Percentiles rank a stretch among this genome's conserved stretches.
phyloP scores from a whole-genome alignment of 2,329 filamentous ascomycete genomes.

The Colletotrichum salicis region DNA sequence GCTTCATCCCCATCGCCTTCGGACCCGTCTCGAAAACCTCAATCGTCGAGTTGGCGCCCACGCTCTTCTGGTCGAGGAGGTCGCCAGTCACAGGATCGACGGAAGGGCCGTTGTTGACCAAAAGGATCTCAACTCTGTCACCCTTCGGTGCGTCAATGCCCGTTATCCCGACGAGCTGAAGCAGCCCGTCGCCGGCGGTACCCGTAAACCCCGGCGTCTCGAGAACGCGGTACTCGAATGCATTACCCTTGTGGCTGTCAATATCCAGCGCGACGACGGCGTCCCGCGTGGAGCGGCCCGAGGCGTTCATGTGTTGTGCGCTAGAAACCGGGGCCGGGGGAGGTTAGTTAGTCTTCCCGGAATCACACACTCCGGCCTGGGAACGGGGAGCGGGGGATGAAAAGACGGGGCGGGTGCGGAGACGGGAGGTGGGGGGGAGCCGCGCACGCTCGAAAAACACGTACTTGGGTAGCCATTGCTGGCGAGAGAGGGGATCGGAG shows the following conservation, averaged over 20 bases:
- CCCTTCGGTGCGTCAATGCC: constrained; percentile 41
- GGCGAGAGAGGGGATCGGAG: constrained; percentile 37
- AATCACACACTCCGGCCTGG: not conserved
- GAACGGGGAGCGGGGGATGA: not conserved
- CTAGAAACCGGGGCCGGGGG: not conserved
- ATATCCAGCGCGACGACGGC: constrained; percentile 46
- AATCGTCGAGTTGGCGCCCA: constrained; percentile 68
- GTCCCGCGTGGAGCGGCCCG: constrained; percentile 44
- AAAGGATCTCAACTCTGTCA: constrained; percentile 36
- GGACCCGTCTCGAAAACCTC: constrained; percentile 51
- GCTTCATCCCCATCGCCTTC: constrained; percentile 35
- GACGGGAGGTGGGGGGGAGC: not conserved
- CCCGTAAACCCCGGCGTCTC: constrained; percentile 43
- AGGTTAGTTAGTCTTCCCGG: constrained; percentile 2
- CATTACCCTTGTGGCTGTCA: constrained; percentile 40
- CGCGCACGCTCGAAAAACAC: not conserved
- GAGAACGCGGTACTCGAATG: constrained; percentile 40
- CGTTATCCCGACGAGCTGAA: constrained; percentile 45
- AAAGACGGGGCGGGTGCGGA: not conserved
- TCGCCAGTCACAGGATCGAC: constrained; percentile 38
- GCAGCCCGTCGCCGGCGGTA: constrained; percentile 43
- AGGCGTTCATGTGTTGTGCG: constrained; percentile 39
- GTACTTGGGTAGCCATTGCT: constrained; percentile 43
- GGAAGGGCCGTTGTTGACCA: constrained; percentile 42
- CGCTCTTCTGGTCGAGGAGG: constrained; percentile 69